Evolutionary conservation across 305 asterid species (phyloP), one percentile per base, ranked within the genome.

Genomic region (Petunia hybrid): DNA sequence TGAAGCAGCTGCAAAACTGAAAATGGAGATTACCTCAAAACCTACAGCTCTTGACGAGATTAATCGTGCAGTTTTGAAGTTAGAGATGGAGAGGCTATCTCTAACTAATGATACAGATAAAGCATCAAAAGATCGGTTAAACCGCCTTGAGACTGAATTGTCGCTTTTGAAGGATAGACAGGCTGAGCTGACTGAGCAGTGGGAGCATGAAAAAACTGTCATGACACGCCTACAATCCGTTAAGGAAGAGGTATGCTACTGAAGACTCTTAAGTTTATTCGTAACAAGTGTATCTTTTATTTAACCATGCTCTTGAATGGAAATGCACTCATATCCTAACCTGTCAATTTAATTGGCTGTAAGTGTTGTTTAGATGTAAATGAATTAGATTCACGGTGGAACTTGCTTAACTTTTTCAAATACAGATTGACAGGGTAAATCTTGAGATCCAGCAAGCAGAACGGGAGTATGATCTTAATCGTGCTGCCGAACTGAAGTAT

Each of bases 371-470:
- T 14, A 22, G 13, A 69, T 45, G 38, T 12, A 51, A 73, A 51
- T 35, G 78, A 73, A 12, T 35, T 14, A 73, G 62, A 73, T 36
- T 51, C 59, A 41, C 38, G 14, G 42, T 61, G 76, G 55, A 81
- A 82, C 86, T 78, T 51, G 59, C 56, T 65, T 56, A 46, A 48
- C 56, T 77, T 16, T 83, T 38, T 80, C 53, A n/a, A 83, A 55
- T 69, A 76, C 93, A 92, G 98, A 90, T 94, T 80, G 97, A 96
- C 90, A 89, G 98, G 86, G 97, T 96, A 60, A 96, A 96, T 86
- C 90, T 93, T 59, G 98, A 94, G 94, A 94, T 94, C 85, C 97
- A 94, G 90, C 98, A 93, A 85, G 98, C 98, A 8, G 99, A 96
- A 89, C 88, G 99, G 69, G 99, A 95, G 80, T 94, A 95, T 68